Base-by-base conservation (phyloP, 306 rosid species). In the Quercus berberidifolia region DNA sequence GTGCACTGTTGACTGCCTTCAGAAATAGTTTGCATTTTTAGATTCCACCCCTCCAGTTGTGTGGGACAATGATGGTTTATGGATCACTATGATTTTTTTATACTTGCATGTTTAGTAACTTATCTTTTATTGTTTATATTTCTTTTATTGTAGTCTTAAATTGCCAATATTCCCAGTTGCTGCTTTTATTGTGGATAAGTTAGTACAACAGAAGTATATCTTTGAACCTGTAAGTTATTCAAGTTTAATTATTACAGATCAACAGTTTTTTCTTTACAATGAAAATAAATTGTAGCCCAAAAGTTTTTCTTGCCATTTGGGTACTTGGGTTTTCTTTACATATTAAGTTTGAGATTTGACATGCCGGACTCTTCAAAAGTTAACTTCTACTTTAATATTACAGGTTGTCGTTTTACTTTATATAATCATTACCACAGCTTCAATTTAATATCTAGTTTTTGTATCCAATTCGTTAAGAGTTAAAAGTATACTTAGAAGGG, bases 351-450 rank as follows among this genome's bases (percentile, higher is more conserved):
- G 33, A 69, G 74, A 54, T 62, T 38, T 72, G 82, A 71, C 19
- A 10, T 10, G 52, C 62, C 12, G 21, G 63, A 31, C 38, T 30
- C 71, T 56, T 35, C 70, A 62, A 64, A 80, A 75, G 28, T 54
- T 78, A 80, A 81, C 76, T 72, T 79, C 51, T 64, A 18, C 65
- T 54, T 21, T 70, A 74, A 79, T 83, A 19, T 73, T 60, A 70
- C 96, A 95, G 99, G 91, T 80, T 74, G 88, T 86, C 83, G 77
- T 90, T 81, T 77, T 79, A 77, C 91, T 91, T 80, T 97, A 93
- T 85, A 81, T 90, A 31, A 41, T 85, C 85, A 86, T 89, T 77
- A 86, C 94, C 20, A 86, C 90, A 5, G 54, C 87, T 77, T 30
- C 96, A 65, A 43, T 93, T 65, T 68, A 87, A 69, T 91, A 26